Base-by-base conservation (phyloP, 441 rosid species). In the Manihot esculenta region DNA sequence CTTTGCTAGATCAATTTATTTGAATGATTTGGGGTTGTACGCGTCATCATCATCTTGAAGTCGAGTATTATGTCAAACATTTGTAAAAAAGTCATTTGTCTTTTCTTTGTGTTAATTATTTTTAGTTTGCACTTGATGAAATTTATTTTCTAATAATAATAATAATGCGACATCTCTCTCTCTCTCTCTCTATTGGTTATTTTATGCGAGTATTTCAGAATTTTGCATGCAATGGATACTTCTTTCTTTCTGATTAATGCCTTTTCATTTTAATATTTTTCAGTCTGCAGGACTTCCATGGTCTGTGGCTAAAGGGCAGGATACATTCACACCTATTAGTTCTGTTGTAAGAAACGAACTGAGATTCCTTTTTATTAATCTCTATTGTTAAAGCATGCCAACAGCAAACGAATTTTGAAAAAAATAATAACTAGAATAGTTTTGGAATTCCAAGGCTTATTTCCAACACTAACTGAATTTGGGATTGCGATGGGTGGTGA, bases 271-370 rank as follows among this genome's bases (percentile, higher is more conserved):
- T 66, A 38, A 30, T 67, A 7, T 64, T 71, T 80, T 5, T 63
- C 82, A 92, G 98, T 83, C 99, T 68, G 86, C 89, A 71, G 97
- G 99, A 74, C 98, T 94, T 78, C 99, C 99, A 3, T 92, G 98
- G 99, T 92, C 96, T 26, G 87, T 90, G 67, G 94, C 98, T 41
- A 92, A 94, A 79, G 99, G 99, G 58, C 96, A 89, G 78, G 97
- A 90, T 73, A 90, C 99, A 18, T 94, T 94, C 80, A 90, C 99
- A 0, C 99, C 97, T 0, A 94, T 94, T 66, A 92, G 97, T 73
- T 84, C 94, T 73, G 87, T 90, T 72, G 97, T 92, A 84, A 87
- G 97, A 76, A 62, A 27, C 75, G 24, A 49, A 44, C 51, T 69
- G 49, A 33, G 47, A 55, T 53, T 55, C 17, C 21, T 35, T 80